phyloP scores from a whole-genome alignment of 2,329 filamentous ascomycete species.

The Bipolaris oryzae region DNA sequence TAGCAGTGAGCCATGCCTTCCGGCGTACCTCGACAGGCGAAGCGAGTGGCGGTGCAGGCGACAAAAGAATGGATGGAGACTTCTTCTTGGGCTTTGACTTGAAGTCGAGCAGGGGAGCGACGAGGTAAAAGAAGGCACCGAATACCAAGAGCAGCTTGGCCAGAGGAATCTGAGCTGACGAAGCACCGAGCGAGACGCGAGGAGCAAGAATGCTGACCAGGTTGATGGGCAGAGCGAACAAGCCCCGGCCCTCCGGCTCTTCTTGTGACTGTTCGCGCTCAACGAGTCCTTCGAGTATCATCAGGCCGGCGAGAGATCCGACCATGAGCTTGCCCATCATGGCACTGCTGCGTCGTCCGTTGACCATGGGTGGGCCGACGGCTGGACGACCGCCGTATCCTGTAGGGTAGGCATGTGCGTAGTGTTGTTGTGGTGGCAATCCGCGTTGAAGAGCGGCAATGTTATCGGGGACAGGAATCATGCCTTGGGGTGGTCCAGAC shows the following conservation, averaged over 20 bases:
- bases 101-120: conserved; percentile 62
- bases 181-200: conserved; percentile 39
- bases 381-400: conserved; percentile 37
- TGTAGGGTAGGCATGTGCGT: conserved; percentile 44
- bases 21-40: conserved; percentile 84
- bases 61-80: conserved; percentile 50
- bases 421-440: conserved; percentile 46
- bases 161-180: conserved; percentile 50
- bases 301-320: conserved; percentile 86
- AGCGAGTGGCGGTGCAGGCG: conserved; percentile 70
- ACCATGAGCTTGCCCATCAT: conserved; percentile 82
- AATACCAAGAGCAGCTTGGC: conserved; percentile 59
- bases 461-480: conserved; percentile 52
- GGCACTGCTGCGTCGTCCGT: conserved; percentile 54
- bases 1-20: conserved; percentile 89
- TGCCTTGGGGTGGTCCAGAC: conserved; percentile 45
- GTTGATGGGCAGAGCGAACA: conserved; percentile 52
- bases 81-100: conserved; percentile 62
- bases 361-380: conserved; percentile 43
- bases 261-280: conserved; percentile 63
- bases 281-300: conserved; percentile 85
- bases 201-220: conserved; percentile 39
- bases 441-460: conserved; percentile 50
- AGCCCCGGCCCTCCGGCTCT: conserved; percentile 47
- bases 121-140: conserved; percentile 61